Conservation (phyloP, 2,329 filamentous ascomycete genomes). For the Torrubiella hemipterigena region DNA sequence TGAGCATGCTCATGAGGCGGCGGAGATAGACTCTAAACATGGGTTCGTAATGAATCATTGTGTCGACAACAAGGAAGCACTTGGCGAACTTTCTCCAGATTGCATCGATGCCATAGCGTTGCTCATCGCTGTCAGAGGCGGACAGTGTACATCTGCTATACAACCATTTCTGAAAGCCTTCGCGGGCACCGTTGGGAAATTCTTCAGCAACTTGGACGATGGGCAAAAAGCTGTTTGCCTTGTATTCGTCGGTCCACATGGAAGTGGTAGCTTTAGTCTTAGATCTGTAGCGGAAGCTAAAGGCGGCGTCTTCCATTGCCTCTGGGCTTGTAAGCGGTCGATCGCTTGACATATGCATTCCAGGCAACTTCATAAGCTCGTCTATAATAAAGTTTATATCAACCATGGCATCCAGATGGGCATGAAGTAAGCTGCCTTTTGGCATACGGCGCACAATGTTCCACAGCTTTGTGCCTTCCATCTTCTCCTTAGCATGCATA, state of each 20-base stretch:
- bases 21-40: conserved; percentile 70
- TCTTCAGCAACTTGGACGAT: conserved; percentile 52
- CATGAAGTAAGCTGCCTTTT: conserved; percentile 77
- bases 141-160: conserved; percentile 61
- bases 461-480: conserved; percentile 80
- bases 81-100: conserved; percentile 74
- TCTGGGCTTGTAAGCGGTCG: conserved; percentile 40
- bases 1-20: conserved; percentile 56
- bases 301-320: conserved; percentile 38
- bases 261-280: conserved; percentile 29
- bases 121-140: conserved; percentile 58
- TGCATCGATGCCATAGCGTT: conserved; percentile 72
- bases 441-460: conserved; percentile 76
- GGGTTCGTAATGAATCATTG: conserved; percentile 79
- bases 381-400: conserved; percentile 72
- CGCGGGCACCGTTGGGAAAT: conserved; percentile 61
- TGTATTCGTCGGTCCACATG: conserved; percentile 59
- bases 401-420: conserved; percentile 84
- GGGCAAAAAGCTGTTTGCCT: conserved; percentile 43
- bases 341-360: conserved; percentile 59
- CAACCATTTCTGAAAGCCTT: conserved; percentile 68
- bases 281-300: conserved; percentile 52
- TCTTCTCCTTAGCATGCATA: conserved; percentile 68
- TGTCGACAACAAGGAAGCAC: conserved; percentile 62
- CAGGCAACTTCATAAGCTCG: conserved; percentile 56